These are phyloP conservation scores for Ogataea dorogensis DNA, from an alignment of 805 yeast species.

Conservation along the genomic window DNA sequence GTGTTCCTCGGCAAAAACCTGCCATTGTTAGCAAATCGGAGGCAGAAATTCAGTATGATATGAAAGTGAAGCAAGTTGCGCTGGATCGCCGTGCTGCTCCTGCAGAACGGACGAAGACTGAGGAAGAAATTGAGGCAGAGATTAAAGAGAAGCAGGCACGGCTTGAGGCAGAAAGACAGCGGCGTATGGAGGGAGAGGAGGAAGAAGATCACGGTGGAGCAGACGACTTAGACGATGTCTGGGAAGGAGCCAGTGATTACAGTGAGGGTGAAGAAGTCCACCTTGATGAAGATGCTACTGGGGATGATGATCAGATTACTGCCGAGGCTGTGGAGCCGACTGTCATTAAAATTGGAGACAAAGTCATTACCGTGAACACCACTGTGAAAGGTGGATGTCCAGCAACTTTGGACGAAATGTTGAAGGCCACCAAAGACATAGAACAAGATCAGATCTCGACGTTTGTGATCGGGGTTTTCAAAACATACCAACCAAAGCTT, in stretches of 20 bases:
- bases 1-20: conserved; percentile 24
- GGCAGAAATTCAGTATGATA: conserved; percentile 55
- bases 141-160: conserved; percentile 57
- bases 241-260: conserved; percentile 55
- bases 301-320: conserved; percentile 10
- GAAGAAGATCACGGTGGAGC: conserved; percentile 47
- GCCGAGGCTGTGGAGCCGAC: conserved; percentile 12
- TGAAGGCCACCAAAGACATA: conserved; percentile 33
- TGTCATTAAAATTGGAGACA: conserved; percentile 36
- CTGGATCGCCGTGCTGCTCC: conserved; percentile 78
- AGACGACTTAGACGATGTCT: conserved; percentile 69
- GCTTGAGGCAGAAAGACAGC: conserved; percentile 64
- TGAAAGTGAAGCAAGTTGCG: conserved; percentile 61
- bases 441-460: conserved; percentile 44
- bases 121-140: conserved; percentile 64
- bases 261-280: conserved; percentile 36
- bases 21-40: conserved; percentile 39
- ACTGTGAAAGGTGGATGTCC: conserved; percentile 44
- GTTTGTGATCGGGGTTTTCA: conserved; percentile 54
- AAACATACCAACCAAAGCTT: conserved; percentile 68
- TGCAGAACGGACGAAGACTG: conserved; percentile 77
- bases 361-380: conserved; percentile 25
- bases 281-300: conserved; percentile 24
- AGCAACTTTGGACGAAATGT: conserved; percentile 41
- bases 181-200: conserved; percentile 67